Evolutionary conservation across 768 basidiomycete species (phyloP).

Genomic region (Tricholoma sp.): DNA sequence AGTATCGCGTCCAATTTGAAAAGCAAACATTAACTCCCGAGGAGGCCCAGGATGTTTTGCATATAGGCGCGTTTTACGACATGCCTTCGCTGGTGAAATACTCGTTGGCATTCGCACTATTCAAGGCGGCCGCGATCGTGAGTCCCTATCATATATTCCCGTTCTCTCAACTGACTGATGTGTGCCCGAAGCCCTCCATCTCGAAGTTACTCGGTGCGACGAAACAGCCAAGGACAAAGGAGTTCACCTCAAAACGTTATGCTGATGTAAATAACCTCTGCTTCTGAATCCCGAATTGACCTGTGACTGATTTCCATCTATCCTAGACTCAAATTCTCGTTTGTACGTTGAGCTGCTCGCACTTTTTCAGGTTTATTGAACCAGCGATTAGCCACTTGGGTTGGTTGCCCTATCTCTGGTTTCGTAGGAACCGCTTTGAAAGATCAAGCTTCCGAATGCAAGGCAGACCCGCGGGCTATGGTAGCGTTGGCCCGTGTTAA

Average conservation of each 20-base stretch:
- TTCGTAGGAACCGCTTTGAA: slow-evolving; percentile 13
- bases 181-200: slow-evolving; percentile 35
- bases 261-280: slow-evolving; percentile 36
- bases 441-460: slow-evolving; percentile 8
- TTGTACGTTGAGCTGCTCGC: slow-evolving; percentile 17
- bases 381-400: slow-evolving; percentile 26
- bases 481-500: slow-evolving; percentile 38
- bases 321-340: slow-evolving; percentile 41
- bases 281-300: neutral
- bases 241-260: slow-evolving; percentile 37
- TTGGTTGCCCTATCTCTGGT: slow-evolving; percentile 29
- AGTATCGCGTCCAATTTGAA: slow-evolving; percentile 31
- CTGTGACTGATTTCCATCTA: slow-evolving; percentile 1
- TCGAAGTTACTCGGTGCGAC: slow-evolving; percentile 38
- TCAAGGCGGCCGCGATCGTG: slow-evolving; percentile 49
- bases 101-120: slow-evolving; percentile 42
- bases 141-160: slow-evolving; percentile 10
- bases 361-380: neutral
- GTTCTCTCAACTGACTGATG: neutral
- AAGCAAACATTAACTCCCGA: slow-evolving; percentile 31
- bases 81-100: slow-evolving; percentile 39
- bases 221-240: slow-evolving; percentile 30
- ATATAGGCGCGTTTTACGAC: slow-evolving; percentile 31
- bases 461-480: slow-evolving; percentile 32
- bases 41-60: slow-evolving; percentile 41